A percentile compares a stretch with the other conserved stretches of the same genome.
Evolutionary conservation across 1,284 basidiomycete genomes (phyloP).

Genomic region (Takashimella tepidaria): DNA sequence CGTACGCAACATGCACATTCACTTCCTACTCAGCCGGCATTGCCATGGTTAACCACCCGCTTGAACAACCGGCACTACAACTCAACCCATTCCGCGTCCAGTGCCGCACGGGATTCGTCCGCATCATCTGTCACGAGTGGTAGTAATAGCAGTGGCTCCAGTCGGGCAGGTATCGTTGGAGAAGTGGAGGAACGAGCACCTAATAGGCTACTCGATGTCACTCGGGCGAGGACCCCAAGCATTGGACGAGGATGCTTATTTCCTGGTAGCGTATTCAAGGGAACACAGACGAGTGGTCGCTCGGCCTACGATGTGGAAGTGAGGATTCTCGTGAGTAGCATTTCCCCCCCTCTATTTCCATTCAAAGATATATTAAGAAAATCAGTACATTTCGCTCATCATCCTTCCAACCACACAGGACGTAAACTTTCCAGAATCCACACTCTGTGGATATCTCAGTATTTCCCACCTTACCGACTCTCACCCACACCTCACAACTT

Average conservation of each 20-base stretch:
- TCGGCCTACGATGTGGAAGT: conserved; percentile 81
- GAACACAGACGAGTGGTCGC: conserved; percentile 75
- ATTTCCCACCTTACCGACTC: conserved; percentile 84
- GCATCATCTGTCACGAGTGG: neutral
- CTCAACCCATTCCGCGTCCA: neutral
- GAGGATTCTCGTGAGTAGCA: conserved; percentile 69
- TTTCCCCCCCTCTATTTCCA: conserved; percentile 7
- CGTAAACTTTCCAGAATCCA: conserved; percentile 72
- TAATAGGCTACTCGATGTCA: conserved; percentile 66
- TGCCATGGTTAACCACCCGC: conserved; percentile 20
- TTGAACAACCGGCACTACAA: neutral
- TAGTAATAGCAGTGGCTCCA: neutral
- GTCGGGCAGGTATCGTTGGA: neutral
- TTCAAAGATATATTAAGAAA: neutral
- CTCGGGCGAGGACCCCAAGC: conserved; percentile 65
- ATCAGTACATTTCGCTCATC: conserved; percentile 5
- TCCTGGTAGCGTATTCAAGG: conserved; percentile 69
- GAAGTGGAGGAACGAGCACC: conserved; percentile 28
- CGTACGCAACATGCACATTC: conserved; percentile 20
- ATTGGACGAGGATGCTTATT: conserved; percentile 72
- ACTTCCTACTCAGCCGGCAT: conserved; percentile 24
- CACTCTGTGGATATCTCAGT: conserved; percentile 78
- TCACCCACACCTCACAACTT: conserved; percentile 84
- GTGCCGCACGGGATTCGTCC: neutral
- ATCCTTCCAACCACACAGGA: conserved; percentile 53